Evolutionary conservation across 192 early-diverging fungal species (phyloP).

Genomic region (Umbelopsis sp.): DNA sequence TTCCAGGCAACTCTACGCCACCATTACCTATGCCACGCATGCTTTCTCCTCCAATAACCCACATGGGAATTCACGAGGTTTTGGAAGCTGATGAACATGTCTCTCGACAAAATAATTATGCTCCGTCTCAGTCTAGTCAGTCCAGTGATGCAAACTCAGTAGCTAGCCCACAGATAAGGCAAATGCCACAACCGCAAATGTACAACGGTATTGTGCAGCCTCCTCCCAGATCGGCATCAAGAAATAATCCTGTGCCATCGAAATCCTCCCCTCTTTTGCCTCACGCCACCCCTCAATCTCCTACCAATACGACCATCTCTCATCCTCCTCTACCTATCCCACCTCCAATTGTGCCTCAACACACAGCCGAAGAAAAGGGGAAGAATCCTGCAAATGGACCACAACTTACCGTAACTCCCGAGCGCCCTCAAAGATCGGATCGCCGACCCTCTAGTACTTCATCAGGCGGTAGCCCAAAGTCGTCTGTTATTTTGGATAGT

Average conservation of each 20-base stretch:
- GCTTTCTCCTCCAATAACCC: neutral
- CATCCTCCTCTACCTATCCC: neutral
- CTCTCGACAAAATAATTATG: neutral
- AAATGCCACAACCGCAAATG: neutral
- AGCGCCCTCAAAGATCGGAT: neutral
- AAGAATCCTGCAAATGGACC: neutral
- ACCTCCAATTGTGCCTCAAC: neutral
- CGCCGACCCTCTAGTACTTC: neutral
- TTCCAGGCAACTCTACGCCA: neutral
- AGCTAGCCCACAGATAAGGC: neutral
- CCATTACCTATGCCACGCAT: conserved; percentile 14
- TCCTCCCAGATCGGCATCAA: conserved; percentile 9
- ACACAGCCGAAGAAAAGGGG: neutral
- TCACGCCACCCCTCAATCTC: neutral
- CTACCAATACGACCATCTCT: neutral
- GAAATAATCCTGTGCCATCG: neutral
- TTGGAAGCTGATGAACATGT: neutral
- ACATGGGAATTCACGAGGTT: neutral
- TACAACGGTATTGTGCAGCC: neutral
- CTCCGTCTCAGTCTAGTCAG: neutral
- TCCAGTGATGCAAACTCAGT: neutral
- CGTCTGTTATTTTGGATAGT: neutral
- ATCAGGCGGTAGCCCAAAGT: neutral
- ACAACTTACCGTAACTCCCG: neutral
- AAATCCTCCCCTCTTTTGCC: neutral